phyloP scores from a whole-genome alignment of 768 basidiomycete genomes.

The Podaxis rugospora region DNA sequence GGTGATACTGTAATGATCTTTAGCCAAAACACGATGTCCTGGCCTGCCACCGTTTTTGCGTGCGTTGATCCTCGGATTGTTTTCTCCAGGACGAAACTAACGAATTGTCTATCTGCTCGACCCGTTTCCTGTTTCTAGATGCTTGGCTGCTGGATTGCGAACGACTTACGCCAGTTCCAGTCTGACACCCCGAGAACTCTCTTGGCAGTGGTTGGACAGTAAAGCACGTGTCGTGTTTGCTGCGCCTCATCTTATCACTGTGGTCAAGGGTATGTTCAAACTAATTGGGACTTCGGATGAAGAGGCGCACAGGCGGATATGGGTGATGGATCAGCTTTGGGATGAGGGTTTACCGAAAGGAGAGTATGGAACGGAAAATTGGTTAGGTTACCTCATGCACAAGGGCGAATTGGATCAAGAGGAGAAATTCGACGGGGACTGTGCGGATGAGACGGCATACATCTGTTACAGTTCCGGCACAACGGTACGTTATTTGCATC shows the following conservation, averaged over 20 bases:
- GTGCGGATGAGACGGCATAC: conserved; percentile 19
- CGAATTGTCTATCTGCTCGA: not conserved
- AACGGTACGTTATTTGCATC: conserved; percentile 23
- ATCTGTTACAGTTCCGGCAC: conserved; percentile 41
- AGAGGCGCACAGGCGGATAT: conserved; percentile 15
- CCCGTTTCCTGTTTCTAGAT: conserved; percentile 2
- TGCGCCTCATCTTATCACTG: conserved; percentile 5
- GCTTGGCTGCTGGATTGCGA: conserved; percentile 13
- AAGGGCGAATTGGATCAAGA: conserved; percentile 14
- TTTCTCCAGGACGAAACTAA: no score
- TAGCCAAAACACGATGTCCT: conserved; percentile 15
- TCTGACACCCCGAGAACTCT: conserved; percentile 13
- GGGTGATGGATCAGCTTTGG: conserved; percentile 14
- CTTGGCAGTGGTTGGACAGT: conserved; percentile 14
- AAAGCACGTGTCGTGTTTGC: conserved; percentile 14
- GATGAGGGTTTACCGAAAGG: conserved; percentile 6
- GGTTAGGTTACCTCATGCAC: conserved; percentile 15
- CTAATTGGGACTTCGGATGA: conserved; percentile 8
- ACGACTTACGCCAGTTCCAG: conserved; percentile 13
- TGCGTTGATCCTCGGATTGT: not conserved
- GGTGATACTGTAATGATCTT: conserved; percentile 16
- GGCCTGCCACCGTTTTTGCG: conserved; percentile 14
- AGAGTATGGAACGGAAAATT: conserved; percentile 4
- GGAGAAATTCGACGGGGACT: conserved; percentile 19
- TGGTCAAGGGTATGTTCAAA: conserved; percentile 18